A percentile compares a stretch with the other conserved stretches of the same genome.
Conservation (phyloP, 208 protist genomes). For the Acanthamoeba triangularis region DNA sequence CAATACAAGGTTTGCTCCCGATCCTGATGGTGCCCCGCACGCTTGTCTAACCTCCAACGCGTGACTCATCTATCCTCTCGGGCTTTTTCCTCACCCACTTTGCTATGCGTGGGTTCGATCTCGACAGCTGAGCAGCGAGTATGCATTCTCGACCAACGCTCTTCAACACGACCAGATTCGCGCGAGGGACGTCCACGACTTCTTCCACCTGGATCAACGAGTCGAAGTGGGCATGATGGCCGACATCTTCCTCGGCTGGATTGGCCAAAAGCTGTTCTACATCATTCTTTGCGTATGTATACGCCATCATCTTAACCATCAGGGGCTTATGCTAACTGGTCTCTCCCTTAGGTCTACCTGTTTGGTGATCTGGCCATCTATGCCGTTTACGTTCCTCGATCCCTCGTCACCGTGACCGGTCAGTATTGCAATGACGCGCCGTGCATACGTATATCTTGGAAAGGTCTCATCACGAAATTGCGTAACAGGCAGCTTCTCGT, state of each 20-base stretch:
- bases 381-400: constrained; percentile 84
- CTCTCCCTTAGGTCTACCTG: constrained; percentile 76
- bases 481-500: neutral
- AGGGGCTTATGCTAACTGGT: no score
- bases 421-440: no score
- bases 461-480: neutral
- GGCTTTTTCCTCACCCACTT: neutral
- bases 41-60: neutral
- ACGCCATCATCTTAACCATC: neutral
- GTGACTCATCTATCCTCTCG: neutral
- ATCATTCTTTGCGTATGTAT: constrained; percentile 73
- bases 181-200: neutral
- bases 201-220: constrained; percentile 77
- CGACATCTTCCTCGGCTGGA: constrained; percentile 84
- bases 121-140: neutral
- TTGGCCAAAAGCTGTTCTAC: constrained; percentile 86
- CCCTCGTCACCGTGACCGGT: constrained; percentile 82
- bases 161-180: neutral
- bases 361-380: constrained; percentile 89
- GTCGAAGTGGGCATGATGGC: constrained; percentile 86
- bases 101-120: neutral
- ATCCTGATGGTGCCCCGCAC: neutral
- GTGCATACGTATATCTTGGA: no score
- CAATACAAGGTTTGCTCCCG: neutral
- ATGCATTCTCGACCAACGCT: neutral